Evolutionary conservation across 495 filamentous ascomycete species (phyloP).

Genomic region (Penicillium robsamsonii): DNA sequence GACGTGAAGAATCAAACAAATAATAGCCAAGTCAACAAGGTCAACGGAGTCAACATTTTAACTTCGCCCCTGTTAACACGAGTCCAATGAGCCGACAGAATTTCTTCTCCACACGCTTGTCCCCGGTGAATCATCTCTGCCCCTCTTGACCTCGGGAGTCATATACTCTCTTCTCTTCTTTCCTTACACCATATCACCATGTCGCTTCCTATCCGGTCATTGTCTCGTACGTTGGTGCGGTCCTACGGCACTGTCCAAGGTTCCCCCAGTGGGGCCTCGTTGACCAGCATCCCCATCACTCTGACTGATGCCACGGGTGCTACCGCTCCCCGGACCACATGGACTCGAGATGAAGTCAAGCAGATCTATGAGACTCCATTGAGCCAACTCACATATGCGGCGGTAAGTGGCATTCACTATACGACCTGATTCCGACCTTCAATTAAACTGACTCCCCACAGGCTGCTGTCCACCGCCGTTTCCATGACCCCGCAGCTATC

Average conservation of each 20-base stretch:
- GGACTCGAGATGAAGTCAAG: slow-evolving; percentile 74
- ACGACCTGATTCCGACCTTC: not conserved
- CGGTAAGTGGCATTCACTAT: slow-evolving; percentile 51
- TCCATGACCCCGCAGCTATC: slow-evolving; percentile 74
- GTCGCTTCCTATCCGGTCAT: slow-evolving; percentile 31
- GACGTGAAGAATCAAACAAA: not conserved
- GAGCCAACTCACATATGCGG: slow-evolving; percentile 70
- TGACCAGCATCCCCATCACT: slow-evolving; percentile 36
- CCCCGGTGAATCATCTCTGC: slow-evolving; percentile 19
- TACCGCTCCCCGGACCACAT: slow-evolving; percentile 59
- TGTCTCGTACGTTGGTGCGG: slow-evolving; percentile 30
- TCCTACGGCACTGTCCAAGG: slow-evolving; percentile 48
- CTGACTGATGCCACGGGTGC: slow-evolving; percentile 57
- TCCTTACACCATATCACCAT: slow-evolving; percentile 23
- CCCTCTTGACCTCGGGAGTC: slow-evolving; percentile 8
- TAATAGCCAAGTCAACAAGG: no score
- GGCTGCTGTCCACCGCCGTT: slow-evolving; percentile 73
- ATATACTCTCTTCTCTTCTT: slow-evolving; percentile 7
- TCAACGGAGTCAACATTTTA: not conserved
- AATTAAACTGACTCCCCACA: slow-evolving; percentile 28
- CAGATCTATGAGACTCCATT: slow-evolving; percentile 75
- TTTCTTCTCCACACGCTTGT: slow-evolving; percentile 19
- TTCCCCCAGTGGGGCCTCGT: slow-evolving; percentile 32
- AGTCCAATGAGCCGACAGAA: not conserved
- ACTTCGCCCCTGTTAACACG: not conserved